Base-by-base conservation (phyloP, 768 basidiomycete genomes). In the Suillus subalutaceus region DNA sequence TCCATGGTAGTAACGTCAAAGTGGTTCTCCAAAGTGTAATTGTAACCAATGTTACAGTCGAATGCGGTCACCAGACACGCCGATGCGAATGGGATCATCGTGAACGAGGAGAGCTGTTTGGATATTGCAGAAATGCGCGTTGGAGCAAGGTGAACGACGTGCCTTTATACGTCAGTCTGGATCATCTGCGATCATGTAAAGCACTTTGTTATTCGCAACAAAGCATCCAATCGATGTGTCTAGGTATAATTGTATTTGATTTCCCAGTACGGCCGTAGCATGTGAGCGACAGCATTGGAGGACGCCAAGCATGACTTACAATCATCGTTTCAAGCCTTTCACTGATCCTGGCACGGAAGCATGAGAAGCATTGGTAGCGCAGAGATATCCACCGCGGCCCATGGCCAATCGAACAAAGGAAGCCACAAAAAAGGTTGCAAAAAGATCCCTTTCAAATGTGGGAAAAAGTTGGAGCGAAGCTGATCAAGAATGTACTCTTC, bases 11-110 rank as follows among this genome's bases (percentile, higher is more conserved):
- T 15, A 15, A 63, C 1, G 50, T 77, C 74, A 55, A 74, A 75
- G 64, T 72, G 72, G 57, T 74, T 75, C 13, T 72, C 71, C 0
- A 68, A 69, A 8, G 72, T 70, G 20, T 40, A 67, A 59, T 77
- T 71, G 59, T 69, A 78, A 15, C 58, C 64, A 26, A 72, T 38
- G 43, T 15, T 65, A 32, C 72, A 72, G 37, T 76, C 70, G 0
- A 59, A 65, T 2, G 66, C 15, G 1, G 38, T 38, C 43, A 63
- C 61, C 0, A 72, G 69, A 2, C 3, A 37, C 10, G 10, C 18
- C 16, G 26, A 43, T 16, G 40, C 9, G 2, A 35, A n/a, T 18
- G 59, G 10, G 10, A 43, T 30, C 38, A 40, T 26, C 18, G 40
- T 43, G 40, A 30, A 18, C 6, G 6, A 43, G 8, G 16, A 40